Evolutionary conservation across 768 basidiomycete species (phyloP).

Genomic region (Suillus cothurnatus): DNA sequence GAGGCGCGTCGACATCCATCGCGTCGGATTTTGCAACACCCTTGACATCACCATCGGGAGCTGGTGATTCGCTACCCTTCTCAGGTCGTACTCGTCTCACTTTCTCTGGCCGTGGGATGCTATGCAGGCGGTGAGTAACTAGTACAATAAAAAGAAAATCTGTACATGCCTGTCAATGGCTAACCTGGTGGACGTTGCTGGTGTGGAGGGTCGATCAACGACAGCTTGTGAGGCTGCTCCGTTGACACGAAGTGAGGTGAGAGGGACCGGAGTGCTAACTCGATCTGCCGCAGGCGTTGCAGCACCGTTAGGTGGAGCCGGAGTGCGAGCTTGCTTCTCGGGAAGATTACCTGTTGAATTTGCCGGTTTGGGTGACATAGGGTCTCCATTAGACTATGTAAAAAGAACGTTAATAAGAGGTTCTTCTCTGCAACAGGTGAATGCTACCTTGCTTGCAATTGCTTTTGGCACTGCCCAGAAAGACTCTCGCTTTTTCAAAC

Average conservation of each 20-base stretch:
- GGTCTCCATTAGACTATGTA: conserved; percentile 28
- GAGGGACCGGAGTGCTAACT: conserved; percentile 44
- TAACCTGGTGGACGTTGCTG: conserved; percentile 48
- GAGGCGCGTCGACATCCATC: conserved; percentile 39
- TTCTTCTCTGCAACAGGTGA: background rate
- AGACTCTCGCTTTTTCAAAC: conserved; percentile 72
- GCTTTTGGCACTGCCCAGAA: conserved; percentile 46
- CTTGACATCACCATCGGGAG: conserved; percentile 32
- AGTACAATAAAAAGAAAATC: background rate
- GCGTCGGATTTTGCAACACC: conserved; percentile 25
- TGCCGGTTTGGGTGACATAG: conserved; percentile 30
- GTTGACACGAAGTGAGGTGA: conserved; percentile 54
- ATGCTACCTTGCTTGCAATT: conserved; percentile 36
- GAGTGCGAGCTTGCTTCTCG: conserved; percentile 28
- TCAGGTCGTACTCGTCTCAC: conserved; percentile 59
- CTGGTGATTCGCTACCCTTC: conserved; percentile 38
- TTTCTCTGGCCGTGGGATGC: conserved; percentile 79
- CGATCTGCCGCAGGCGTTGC: conserved; percentile 31
- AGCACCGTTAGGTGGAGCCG: conserved; percentile 44
- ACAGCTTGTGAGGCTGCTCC: conserved; percentile 22
- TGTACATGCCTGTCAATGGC: conserved; percentile 64
- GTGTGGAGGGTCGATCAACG: conserved; percentile 35
- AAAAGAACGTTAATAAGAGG: background rate
- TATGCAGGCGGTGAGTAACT: conserved; percentile 29
- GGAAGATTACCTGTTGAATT: conserved; percentile 33